Base-by-base conservation (phyloP, 1,284 basidiomycete genomes). In the Mycosarcoma mackinlayi region DNA sequence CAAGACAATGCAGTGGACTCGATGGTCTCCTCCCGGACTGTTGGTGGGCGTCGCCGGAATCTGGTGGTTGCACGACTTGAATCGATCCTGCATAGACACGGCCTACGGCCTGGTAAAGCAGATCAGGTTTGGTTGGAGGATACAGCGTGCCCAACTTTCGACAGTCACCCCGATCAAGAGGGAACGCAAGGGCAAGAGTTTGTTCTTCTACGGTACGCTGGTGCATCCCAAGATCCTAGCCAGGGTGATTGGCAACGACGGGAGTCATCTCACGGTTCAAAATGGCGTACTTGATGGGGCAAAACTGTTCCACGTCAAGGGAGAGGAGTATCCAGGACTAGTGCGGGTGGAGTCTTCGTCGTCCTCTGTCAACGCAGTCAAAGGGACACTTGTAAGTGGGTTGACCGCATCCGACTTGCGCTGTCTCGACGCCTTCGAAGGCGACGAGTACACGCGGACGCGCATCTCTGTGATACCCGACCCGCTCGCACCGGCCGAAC, bases 201-300 rank as follows among this genome's bases (percentile, higher is more conserved):
- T 77, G 55, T 75, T 77, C 57, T 77, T 77, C 49, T 77, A 74
- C 50, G 75, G 75, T 13, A 77, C 73, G 4, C 44, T 77, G 1
- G 73, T 77, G 10, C 75, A 77, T 53, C 75, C 75, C 4, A 51
- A 52, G 21, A 73, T 77, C 41, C 48, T 77, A 4, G 34, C 65
- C 2, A 34, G 69, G 0, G 69, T 77, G 5, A 75, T 75, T 21
- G 71, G 72, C 1, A 65, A 58, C 24, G 27, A 52, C 16, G 70
- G 65, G 18, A 19, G 41, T n/a, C 68, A 71, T 25, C 46, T 71
- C 0, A 24, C 18, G 9, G 42, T 75, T 3, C 68, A 68, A 24
- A 68, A 68, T 23, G 72, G 54, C 6, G 55, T 73, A 0, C 42
- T 77, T 21, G 41, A 56, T 9, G 58, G 55, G 1, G 61, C 65